Evolutionary conservation across 352 stramenopile genomes (phyloP), one percentile per base, ranked within the genome.

Genomic region (Globisporangium viniferum): DNA sequence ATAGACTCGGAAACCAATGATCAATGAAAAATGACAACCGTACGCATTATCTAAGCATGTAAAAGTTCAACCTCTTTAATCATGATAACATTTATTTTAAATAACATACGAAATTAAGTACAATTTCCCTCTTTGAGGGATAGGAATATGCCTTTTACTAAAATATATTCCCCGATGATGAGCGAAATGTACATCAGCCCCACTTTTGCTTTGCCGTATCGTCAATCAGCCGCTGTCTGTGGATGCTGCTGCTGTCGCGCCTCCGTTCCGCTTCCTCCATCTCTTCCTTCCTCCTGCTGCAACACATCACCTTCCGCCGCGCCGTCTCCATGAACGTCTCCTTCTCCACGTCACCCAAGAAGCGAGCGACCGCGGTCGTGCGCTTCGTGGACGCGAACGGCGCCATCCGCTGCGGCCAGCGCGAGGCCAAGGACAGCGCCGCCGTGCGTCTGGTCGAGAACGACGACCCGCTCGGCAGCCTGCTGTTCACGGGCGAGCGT

Each of bases 371-470:
- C 5, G 69, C 74, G 20, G 69, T 94, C 24, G 82, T 89, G 62
- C 87, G 87, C 67, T 93, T 94, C 62, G 48, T 89, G 24, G 85
- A 94, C 62, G 71, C 80, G 24, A 71, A 73, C 46, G 84, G 80
- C 66, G 73, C 73, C 24, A 76, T 81, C 10, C 83, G 85, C 35
- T 91, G 86, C 59, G 87, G 87, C 27, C 81, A 94, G 66, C 74
- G 77, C 57, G 56, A 76, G 44, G 54, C 35, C 15, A 72, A 77
- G 29, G 66, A 71, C 65, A 81, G 75, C 58, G 72, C 70, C 36
- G 76, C 65, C 0, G 82, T 77, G 24, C 73, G 81, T 12, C 69
- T 93, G 9, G 78, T 94, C 20, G 83, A 91, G 55, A 70, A 82
- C 61, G 81, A 92, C 59, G 82, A 94, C 46, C 82, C 82, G 27